Conservation (phyloP, 2,329 filamentous ascomycete species). For the Cercospora canescens region DNA sequence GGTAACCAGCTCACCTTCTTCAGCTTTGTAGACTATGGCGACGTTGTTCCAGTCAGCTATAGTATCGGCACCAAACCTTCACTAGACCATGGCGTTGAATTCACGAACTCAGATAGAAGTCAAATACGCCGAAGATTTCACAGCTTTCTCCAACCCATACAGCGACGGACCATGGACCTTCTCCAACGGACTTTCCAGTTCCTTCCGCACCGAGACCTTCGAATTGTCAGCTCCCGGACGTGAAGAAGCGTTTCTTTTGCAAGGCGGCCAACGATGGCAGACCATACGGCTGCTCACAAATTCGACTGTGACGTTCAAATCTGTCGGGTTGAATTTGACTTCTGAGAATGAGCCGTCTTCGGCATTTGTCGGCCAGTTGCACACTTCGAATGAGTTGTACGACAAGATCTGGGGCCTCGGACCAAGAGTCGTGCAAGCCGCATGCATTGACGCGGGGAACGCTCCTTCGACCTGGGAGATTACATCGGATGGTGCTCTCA, state of each 20-base stretch:
- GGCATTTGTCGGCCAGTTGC: constrained; percentile 35
- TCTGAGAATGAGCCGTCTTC: constrained; percentile 27
- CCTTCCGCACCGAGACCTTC: constrained; percentile 43
- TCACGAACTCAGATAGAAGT: constrained; percentile 37
- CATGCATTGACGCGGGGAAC: constrained; percentile 42
- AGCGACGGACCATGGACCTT: constrained; percentile 39
- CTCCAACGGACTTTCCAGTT: constrained; percentile 34
- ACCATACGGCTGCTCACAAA: constrained; percentile 40
- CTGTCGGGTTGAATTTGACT: constrained; percentile 37
- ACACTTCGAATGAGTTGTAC: constrained; percentile 33
- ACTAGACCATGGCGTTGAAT: constrained; percentile 2
- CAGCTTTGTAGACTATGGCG: constrained; percentile 17
- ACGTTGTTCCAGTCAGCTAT: constrained; percentile 11
- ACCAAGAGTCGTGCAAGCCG: constrained; percentile 35
- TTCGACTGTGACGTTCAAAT: constrained; percentile 34
- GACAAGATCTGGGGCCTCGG: constrained; percentile 43
- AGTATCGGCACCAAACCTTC: background rate
- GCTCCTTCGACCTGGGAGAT: constrained; percentile 41
- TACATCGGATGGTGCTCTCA: constrained; percentile 36
- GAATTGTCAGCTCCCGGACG: constrained; percentile 36
- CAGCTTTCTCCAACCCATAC: constrained; percentile 30
- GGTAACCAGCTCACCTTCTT: background rate
- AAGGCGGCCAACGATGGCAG: constrained; percentile 46
- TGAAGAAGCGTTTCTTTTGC: constrained; percentile 38
- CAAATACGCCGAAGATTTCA: constrained; percentile 40